Percentiles rank a stretch among this genome's conserved stretches.
These are phyloP conservation scores for Tubosaeta sp. DNA, from an alignment of 768 basidiomycete genomes.

Conservation along the genomic window DNA sequence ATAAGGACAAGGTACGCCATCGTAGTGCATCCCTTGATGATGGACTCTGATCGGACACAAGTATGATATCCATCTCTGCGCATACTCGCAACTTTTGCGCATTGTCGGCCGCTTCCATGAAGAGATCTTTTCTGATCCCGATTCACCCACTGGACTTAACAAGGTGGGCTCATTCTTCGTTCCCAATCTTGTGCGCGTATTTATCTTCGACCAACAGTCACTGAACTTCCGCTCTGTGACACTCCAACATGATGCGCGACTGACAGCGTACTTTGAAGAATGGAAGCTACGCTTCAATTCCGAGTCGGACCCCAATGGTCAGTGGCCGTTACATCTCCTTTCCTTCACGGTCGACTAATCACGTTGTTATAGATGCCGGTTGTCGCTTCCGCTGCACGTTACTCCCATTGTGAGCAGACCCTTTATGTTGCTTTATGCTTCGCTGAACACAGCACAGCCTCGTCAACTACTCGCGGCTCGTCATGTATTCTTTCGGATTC, in stretches of 20 bases:
- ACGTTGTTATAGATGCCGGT: constrained; percentile 43
- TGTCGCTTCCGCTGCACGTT: constrained; percentile 60
- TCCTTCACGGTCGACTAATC: background rate
- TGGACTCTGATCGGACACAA: constrained; percentile 20
- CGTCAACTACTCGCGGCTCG: constrained; percentile 71
- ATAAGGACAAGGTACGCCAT: constrained; percentile 49
- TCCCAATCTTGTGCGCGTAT: background rate
- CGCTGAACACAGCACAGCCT: constrained; percentile 41
- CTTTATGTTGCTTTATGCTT: background rate
- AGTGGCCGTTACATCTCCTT: background rate
- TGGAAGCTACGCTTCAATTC: constrained; percentile 58
- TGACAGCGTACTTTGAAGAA: constrained; percentile 60
- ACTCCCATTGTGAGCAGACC: constrained; percentile 63
- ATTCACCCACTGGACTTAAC: constrained; percentile 63
- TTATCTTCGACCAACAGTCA: constrained; percentile 34
- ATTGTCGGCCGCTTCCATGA: constrained; percentile 75
- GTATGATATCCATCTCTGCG: constrained; percentile 76
- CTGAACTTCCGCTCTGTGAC: constrained; percentile 68
- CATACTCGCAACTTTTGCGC: constrained; percentile 63
- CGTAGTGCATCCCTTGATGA: background rate
- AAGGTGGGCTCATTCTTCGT: constrained; percentile 40
- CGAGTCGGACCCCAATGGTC: constrained; percentile 58
- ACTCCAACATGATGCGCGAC: constrained; percentile 50
- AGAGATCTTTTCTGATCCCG: constrained; percentile 68
- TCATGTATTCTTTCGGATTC: constrained; percentile 86